Evolutionary conservation across 2,329 filamentous ascomycete species (phyloP).

Genomic region (Colletotrichum cuscutae): DNA sequence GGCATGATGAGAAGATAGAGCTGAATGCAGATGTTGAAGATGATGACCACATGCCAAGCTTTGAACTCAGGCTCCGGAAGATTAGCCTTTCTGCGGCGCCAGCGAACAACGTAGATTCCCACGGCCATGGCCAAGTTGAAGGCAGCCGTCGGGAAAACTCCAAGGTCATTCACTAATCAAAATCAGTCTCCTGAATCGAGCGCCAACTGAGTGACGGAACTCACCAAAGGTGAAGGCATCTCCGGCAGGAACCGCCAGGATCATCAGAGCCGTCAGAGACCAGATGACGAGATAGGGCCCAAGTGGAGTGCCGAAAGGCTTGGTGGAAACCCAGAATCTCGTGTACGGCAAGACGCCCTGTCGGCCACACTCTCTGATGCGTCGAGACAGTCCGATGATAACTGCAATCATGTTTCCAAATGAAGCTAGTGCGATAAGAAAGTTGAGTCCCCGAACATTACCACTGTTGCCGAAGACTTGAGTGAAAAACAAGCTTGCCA

Average conservation of each 20-base stretch:
- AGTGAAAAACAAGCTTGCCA: constrained; percentile 67
- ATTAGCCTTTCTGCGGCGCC: constrained; percentile 60
- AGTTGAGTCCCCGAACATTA: constrained; percentile 64
- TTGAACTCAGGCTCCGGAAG: constrained; percentile 62
- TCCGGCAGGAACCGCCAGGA: constrained; percentile 67
- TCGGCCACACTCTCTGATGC: constrained; percentile 69
- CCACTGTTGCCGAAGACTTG: constrained; percentile 63
- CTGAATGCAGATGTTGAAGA: constrained; percentile 70
- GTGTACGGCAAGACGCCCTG: constrained; percentile 70
- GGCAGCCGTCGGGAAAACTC: constrained; percentile 66
- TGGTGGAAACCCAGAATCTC: constrained; percentile 69
- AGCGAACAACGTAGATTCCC: constrained; percentile 68
- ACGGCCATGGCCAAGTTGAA: constrained; percentile 67
- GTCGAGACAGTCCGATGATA: constrained; percentile 62
- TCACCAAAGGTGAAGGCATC: constrained; percentile 72
- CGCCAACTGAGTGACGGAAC: constrained; percentile 1
- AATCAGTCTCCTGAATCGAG: not conserved
- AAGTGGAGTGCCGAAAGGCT: constrained; percentile 70
- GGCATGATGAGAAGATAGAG: constrained; percentile 75
- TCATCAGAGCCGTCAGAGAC: constrained; percentile 67
- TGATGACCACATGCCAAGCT: constrained; percentile 67
- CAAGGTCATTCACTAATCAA: constrained; percentile 46
- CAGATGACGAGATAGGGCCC: constrained; percentile 69
- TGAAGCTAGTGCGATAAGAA: constrained; percentile 65
- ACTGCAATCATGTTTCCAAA: constrained; percentile 69